Conservation (phyloP, 768 basidiomycete species). For the Phanerochaete carnosa region DNA sequence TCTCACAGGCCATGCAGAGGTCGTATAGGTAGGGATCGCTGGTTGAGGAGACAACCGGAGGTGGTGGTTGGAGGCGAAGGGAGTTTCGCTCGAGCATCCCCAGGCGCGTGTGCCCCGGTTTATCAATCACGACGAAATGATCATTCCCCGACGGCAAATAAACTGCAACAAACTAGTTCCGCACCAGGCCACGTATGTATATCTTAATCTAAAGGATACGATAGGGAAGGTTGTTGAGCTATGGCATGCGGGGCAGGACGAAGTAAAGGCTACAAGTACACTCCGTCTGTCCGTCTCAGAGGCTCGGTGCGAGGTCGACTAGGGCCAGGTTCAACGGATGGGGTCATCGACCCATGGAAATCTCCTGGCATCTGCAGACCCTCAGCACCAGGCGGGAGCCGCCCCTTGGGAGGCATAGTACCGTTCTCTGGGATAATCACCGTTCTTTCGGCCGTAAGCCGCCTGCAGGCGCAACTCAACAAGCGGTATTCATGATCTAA, state of each 20-base stretch:
- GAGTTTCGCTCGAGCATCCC: slow-evolving; percentile 4
- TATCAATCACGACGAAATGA: slow-evolving; percentile 4
- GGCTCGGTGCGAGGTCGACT: neutral
- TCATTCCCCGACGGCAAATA: neutral
- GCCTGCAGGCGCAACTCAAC: neutral
- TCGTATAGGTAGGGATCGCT: neutral
- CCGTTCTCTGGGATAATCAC: neutral
- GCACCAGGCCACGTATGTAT: neutral
- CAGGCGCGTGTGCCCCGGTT: slow-evolving; percentile 3
- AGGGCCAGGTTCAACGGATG: neutral
- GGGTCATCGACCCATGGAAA: neutral
- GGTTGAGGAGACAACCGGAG: slow-evolving; percentile 10
- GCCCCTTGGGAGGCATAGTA: neutral
- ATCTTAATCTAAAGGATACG: neutral
- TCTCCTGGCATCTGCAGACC: neutral
- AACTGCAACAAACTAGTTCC: neutral
- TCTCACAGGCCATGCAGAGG: slow-evolving; percentile 23
- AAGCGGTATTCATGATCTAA: neutral
- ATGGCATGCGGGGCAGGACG: neutral
- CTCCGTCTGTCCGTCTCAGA: neutral
- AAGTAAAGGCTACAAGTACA: neutral
- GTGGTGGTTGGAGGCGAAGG: slow-evolving; percentile 5
- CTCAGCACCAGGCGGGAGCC: neutral
- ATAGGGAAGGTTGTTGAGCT: neutral
- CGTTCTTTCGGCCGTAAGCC: slow-evolving; percentile 1